These are phyloP conservation scores for Pichia sp. DNA, from an alignment of 1,139 yeast genomes.

Conservation along the genomic window DNA sequence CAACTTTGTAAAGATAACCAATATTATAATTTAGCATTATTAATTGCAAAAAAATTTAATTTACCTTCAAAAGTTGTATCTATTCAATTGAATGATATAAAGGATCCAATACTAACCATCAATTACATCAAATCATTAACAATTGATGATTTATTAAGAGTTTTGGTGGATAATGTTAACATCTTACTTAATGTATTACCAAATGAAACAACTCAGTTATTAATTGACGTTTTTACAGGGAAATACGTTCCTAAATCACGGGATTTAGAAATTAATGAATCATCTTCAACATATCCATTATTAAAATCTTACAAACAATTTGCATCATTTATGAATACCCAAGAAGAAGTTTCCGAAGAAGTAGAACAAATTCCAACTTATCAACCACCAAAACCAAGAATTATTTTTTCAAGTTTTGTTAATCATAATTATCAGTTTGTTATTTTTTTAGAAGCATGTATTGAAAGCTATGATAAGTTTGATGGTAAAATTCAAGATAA, in stretches of 20 bases:
- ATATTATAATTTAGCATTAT: conserved; percentile 62
- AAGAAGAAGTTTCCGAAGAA: background rate
- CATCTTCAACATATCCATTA: conserved; percentile 32
- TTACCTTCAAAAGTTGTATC: conserved; percentile 75
- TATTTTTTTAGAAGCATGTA: conserved; percentile 87
- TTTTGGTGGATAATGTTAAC: conserved; percentile 53
- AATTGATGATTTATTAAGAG: conserved; percentile 72
- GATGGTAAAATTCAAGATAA: conserved; percentile 69
- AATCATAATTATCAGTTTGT: conserved; percentile 85
- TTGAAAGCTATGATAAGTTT: conserved; percentile 69
- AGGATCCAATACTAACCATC: conserved; percentile 58
- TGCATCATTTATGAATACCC: conserved; percentile 47
- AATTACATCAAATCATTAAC: conserved; percentile 62
- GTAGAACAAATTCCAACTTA: conserved; percentile 52
- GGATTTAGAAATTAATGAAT: conserved; percentile 7
- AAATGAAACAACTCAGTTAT: conserved; percentile 70
- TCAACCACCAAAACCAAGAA: conserved; percentile 84
- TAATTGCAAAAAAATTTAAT: conserved; percentile 62
- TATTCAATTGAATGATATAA: conserved; percentile 62
- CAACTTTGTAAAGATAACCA: conserved; percentile 74
- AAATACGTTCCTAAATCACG: conserved; percentile 46
- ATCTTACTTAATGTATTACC: conserved; percentile 63
- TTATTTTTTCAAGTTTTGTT: conserved; percentile 81
- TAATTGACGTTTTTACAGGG: conserved; percentile 88
- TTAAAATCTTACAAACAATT: conserved; percentile 70